phyloP scores from a whole-genome alignment of 495 filamentous ascomycete genomes.

The Penicillium ucsense region DNA sequence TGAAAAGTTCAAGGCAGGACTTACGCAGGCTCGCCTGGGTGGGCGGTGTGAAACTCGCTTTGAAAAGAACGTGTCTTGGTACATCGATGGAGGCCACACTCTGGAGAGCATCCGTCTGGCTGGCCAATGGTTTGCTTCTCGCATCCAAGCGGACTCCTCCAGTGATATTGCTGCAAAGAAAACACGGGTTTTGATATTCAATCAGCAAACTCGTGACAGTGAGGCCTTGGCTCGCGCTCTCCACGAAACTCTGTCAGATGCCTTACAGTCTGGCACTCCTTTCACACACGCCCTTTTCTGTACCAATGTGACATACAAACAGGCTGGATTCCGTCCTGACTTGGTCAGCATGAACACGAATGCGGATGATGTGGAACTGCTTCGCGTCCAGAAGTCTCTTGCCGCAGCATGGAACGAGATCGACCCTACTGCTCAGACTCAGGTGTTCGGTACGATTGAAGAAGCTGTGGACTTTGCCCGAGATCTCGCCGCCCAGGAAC shows the following conservation, averaged over 20 bases:
- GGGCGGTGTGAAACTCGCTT: slow-evolving; percentile 74
- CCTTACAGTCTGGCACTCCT: slow-evolving; percentile 41
- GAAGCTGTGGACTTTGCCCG: slow-evolving; percentile 68
- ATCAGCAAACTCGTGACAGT: slow-evolving; percentile 83
- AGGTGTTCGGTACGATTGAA: slow-evolving; percentile 70
- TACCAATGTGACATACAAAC: slow-evolving; percentile 71
- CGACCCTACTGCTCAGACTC: slow-evolving; percentile 49
- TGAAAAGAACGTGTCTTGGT: slow-evolving; percentile 67
- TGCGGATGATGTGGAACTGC: slow-evolving; percentile 50
- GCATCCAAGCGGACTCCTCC: slow-evolving; percentile 38
- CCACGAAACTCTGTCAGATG: slow-evolving; percentile 51
- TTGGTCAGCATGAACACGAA: slow-evolving; percentile 70
- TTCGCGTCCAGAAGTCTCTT: slow-evolving; percentile 67
- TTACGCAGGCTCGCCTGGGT: slow-evolving; percentile 65
- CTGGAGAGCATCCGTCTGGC: slow-evolving; percentile 75
- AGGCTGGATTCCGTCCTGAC: slow-evolving; percentile 62
- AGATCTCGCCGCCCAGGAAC: slow-evolving; percentile 34
- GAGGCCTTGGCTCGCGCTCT: slow-evolving; percentile 54
- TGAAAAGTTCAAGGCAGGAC: slow-evolving; percentile 58
- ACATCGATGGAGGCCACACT: slow-evolving; percentile 88
- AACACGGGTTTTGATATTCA: slow-evolving; percentile 76
- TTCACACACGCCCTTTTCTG: slow-evolving; percentile 85
- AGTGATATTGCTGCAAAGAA: slow-evolving; percentile 29
- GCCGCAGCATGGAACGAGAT: slow-evolving; percentile 62
- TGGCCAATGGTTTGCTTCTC: slow-evolving; percentile 67